Conservation (phyloP, 208 protist species). For the Acanthamoeba castellanii region DNA sequence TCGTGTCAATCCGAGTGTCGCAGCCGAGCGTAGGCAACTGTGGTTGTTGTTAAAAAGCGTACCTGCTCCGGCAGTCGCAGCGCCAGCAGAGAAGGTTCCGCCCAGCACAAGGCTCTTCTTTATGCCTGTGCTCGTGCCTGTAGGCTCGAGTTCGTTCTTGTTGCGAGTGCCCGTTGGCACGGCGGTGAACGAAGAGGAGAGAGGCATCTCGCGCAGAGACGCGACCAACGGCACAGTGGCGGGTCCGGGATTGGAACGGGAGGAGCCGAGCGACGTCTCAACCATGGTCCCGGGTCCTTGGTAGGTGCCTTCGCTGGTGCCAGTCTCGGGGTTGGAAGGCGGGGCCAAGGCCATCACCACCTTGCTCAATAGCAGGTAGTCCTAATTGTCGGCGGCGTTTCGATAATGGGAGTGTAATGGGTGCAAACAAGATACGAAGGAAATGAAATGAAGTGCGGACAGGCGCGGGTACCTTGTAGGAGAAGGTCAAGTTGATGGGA, state of each 20-base stretch:
- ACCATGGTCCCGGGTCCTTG: background rate
- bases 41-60: background rate
- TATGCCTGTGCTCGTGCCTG: background rate
- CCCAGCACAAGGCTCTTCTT: conserved; percentile 34
- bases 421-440: background rate
- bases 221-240: background rate
- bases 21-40: too few relatives aligned
- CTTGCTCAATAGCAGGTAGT: conserved; percentile 64
- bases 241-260: background rate
- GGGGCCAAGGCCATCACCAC: background rate
- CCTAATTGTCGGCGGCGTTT: background rate
- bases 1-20: too few relatives aligned
- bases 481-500: conserved; percentile 70
- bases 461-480: conserved; percentile 39
- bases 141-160: background rate
- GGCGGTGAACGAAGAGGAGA: background rate
- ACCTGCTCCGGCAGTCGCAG: background rate
- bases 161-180: background rate
- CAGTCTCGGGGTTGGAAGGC: conserved; percentile 1
- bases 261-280: background rate
- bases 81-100: conserved; percentile 17
- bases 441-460: background rate
- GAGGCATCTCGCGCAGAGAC: background rate
- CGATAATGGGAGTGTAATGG: background rate
- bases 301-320: background rate